Percentiles rank a stretch among this genome's conserved stretches.
Evolutionary conservation across 1,284 basidiomycete species (phyloP).

Genomic region (Papiliotrema fonsecae): DNA sequence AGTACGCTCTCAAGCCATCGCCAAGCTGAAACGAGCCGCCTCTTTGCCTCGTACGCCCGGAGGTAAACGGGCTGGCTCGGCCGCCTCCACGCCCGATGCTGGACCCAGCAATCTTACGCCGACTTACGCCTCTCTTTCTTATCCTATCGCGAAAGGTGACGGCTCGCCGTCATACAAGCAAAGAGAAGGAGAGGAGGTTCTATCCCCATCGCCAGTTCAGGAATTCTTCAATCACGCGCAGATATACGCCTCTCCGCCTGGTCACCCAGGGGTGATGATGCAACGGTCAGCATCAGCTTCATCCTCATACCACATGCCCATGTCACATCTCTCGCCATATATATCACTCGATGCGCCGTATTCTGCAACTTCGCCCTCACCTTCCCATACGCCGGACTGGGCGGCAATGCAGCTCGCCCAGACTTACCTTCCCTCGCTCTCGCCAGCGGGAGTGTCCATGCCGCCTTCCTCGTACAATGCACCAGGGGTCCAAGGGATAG

Average conservation of each 20-base stretch:
- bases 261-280: constrained; percentile 12
- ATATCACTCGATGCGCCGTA: too few species aligned
- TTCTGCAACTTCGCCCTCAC: too few species aligned
- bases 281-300: constrained; percentile 35
- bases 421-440: constrained; percentile 36
- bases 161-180: background rate
- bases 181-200: constrained; percentile 30
- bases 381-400: constrained; percentile 31
- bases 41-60: constrained; percentile 83
- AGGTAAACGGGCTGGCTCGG: constrained; percentile 55
- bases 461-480: constrained; percentile 12
- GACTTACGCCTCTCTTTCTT: background rate
- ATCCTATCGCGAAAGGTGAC: background rate
- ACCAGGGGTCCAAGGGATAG: constrained; percentile 12
- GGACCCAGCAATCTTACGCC: background rate
- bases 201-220: constrained; percentile 7
- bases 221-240: constrained; percentile 11
- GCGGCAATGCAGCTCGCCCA: constrained; percentile 37
- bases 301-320: constrained; percentile 29
- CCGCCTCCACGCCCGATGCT: constrained; percentile 1
- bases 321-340: constrained; percentile 23
- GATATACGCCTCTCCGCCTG: constrained; percentile 10
- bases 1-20: constrained; percentile 75
- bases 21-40: constrained; percentile 80
- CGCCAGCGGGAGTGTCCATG: constrained; percentile 23